These are phyloP conservation scores for Tuber microsphaerosporum DNA, from an alignment of 495 filamentous ascomycete species.

Conservation along the genomic window DNA sequence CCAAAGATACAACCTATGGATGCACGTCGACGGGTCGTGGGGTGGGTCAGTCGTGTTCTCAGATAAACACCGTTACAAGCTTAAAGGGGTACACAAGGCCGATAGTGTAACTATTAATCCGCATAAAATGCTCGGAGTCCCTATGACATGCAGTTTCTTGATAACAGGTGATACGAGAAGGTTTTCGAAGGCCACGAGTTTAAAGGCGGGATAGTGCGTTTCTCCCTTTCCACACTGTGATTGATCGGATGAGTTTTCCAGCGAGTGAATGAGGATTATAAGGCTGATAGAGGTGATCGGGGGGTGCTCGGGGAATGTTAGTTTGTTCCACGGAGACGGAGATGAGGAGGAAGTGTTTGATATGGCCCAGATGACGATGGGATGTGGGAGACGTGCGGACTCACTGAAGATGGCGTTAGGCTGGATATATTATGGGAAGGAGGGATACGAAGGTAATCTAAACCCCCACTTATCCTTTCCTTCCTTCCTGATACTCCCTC, in stretches of 20 bases:
- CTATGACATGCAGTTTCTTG: conserved; percentile 84
- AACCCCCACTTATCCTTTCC: conserved; percentile 15
- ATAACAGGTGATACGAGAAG: conserved; percentile 64
- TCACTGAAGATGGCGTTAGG: conserved; percentile 75
- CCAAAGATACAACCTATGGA: conserved; percentile 65
- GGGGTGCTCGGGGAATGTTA: conserved; percentile 14
- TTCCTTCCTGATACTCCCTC: conserved; percentile 12
- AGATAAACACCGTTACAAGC: conserved; percentile 53
- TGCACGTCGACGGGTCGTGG: conserved; percentile 89
- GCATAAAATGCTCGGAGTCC: conserved; percentile 93
- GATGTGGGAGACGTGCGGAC: conserved; percentile 83
- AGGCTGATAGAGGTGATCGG: conserved; percentile 9
- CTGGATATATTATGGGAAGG: conserved; percentile 79
- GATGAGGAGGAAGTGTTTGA: conserved; percentile 64
- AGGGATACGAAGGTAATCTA: conserved; percentile 45
- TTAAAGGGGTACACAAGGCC: conserved; percentile 64
- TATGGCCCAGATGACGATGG: conserved; percentile 85
- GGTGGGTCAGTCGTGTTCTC: conserved; percentile 81
- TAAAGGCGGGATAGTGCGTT: conserved; percentile 67
- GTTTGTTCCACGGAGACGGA: conserved; percentile 62
- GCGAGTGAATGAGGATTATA: neutral
- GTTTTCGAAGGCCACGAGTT: conserved; percentile 74
- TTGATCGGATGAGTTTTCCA: neutral
- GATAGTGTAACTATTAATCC: conserved; percentile 80
- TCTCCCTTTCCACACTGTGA: neutral